Evolutionary conservation across 257 asterid genomes (phyloP).

Genomic region (Salvia rosmarinus): DNA sequence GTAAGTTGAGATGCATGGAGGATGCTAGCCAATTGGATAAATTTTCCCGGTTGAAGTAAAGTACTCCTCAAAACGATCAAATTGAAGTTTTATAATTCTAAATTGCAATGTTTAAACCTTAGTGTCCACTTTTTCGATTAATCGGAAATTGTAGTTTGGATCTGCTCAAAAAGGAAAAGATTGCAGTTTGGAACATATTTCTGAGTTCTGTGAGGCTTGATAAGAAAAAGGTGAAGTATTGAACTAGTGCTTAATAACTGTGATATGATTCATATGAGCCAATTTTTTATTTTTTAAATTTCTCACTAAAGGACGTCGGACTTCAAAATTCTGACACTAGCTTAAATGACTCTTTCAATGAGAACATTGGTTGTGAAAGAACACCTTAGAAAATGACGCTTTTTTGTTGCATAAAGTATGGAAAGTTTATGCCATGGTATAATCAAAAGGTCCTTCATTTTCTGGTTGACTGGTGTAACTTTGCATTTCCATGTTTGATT

Average conservation of each 20-base stretch:
- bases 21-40: neutral
- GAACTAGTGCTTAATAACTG: conserved; percentile 1
- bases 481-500: conserved; percentile 11
- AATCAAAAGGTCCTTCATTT: neutral
- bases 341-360: neutral
- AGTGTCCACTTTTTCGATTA: neutral
- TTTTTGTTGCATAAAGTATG: neutral
- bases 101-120: neutral
- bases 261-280: neutral
- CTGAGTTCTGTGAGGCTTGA: neutral
- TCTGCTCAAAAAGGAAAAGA: neutral
- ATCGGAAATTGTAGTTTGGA: neutral
- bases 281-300: neutral
- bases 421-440: neutral
- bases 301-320: neutral
- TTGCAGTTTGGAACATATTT: neutral
- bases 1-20: conserved; percentile 2
- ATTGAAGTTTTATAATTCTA: neutral
- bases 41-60: neutral
- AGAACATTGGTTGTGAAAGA: neutral
- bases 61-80: neutral
- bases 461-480: conserved; percentile 25
- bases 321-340: neutral
- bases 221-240: neutral
- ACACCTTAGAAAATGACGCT: neutral